Base-by-base conservation (phyloP, 1,284 basidiomycete species). In the Sporisorium iseilematis-ciliati region DNA sequence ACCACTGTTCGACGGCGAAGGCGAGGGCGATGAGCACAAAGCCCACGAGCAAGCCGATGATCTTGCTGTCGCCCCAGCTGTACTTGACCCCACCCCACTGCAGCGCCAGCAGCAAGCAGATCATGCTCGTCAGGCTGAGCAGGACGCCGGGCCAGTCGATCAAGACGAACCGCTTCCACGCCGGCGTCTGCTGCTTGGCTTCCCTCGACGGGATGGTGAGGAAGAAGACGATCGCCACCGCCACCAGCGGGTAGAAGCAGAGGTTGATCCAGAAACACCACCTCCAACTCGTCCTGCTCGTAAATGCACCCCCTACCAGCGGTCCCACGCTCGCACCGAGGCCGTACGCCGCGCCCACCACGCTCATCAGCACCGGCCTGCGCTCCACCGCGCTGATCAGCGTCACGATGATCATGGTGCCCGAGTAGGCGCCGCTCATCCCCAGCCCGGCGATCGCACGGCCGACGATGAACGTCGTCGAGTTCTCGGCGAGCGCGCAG, bases 111-210 rank as follows among this genome's bases (percentile, higher is more conserved):
- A 85, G 74, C 33, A 85, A 60, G 62, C 81, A 84, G 7, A 84
- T 81, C 55, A 85, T 65, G 18, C 67, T 58, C 11, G 62, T 74
- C 20, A 86, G 63, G 35, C 81, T 69, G n/a, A 86, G 55, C 8
- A 52, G 49, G 0, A 79, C 76, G 18, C 82, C 85, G 7, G 75
- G 56, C 74, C 79, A 84, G 57, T 85, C 84, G 68, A 86, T 81
- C 11, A 29, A 26, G 10, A 42, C 6, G n/a, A 84, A 51, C 4
- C 78, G 49, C 25, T 73, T 42, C 11, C 45, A 33, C 20, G 62
- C 57, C 5, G 54, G 38, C 21, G 54, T 16, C 23, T 48, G 49
- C 25, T 63, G 51, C 23, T 29, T 38, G 16, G 8, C 38, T 14
- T 21, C 7, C 38, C 41, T 31, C 3, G 31, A 26, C 8, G 66